Base-by-base conservation (phyloP, 1,284 basidiomycete species). In the Rhizoctonia solani region DNA sequence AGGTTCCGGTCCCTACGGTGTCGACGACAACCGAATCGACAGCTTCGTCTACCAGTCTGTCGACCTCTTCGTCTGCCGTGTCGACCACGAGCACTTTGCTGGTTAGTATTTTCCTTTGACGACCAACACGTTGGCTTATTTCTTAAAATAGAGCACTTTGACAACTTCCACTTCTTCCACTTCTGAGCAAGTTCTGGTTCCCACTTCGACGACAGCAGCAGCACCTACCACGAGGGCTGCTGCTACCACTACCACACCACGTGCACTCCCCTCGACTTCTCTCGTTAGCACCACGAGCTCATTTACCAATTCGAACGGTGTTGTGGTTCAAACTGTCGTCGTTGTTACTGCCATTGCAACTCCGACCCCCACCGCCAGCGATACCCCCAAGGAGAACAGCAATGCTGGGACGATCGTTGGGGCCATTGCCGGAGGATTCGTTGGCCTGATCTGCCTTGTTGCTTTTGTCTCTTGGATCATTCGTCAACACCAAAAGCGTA, bases 371-470 rank as follows among this genome's bases (percentile, higher is more conserved):
- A 37, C 58, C 29, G 29, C 19, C 46, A 56, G 8, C 23, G n/a
- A 4, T n/a, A 34, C 50, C 16, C n/a, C 67, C 14, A 47, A 50
- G 13, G 21, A 49, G 8, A 63, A 27, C 29, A 50, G 54, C 39
- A 54, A 53, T 21, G 41, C 41, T 30, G 68, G 68, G 6, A 55
- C 70, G 2, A 66, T 67, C 41, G 67, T 63, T 21, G 70, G 70
- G 21, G 67, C 65, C 16, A 46, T 69, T 30, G 70, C 69, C 19
- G 69, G 55, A 23, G 8, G 27, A 29, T 47, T 68, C 11, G 55
- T 70, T 21, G 55, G 66, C 41, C 4, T 55, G 5, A 49, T 66
- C 39, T 52, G 65, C n/a, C 54, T 67, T 41, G 61, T 66, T 30
- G 63, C 44, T 3, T 59, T 68, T 25, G 54, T 68, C 1, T 50